phyloP scores from a whole-genome alignment of 495 filamentous ascomycete genomes.

The Penicillium daleae region DNA sequence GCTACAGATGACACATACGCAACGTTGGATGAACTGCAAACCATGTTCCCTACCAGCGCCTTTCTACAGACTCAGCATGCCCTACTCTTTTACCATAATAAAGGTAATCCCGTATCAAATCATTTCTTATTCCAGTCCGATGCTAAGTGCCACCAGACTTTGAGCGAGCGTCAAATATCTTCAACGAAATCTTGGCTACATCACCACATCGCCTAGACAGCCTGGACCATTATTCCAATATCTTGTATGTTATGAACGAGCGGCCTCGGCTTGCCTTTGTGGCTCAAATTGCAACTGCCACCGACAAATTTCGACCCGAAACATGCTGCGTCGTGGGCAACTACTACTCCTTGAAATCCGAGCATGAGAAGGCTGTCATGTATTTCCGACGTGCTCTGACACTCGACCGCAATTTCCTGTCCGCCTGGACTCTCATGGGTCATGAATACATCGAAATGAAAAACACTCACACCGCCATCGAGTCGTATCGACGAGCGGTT shows the following conservation, averaged over 20 bases:
- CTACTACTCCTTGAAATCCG: conserved; percentile 90
- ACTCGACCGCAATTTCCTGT: conserved; percentile 86
- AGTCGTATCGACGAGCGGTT: conserved; percentile 93
- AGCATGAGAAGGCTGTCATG: conserved; percentile 97
- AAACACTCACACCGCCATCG: conserved; percentile 97
- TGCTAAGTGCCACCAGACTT: conserved; percentile 58
- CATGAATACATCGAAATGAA: conserved; percentile 99
- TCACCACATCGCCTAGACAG: conserved; percentile 89
- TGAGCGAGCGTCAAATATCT: conserved; percentile 81
- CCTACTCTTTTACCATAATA: conserved; percentile 88
- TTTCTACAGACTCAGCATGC: conserved; percentile 91
- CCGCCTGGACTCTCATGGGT: conserved; percentile 98
- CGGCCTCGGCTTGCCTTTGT: conserved; percentile 90
- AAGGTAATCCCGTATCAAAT: conserved; percentile 43
- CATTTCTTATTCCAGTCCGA: background rate
- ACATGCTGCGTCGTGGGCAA: conserved; percentile 97
- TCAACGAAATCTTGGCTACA: conserved; percentile 74
- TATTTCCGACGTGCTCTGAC: conserved; percentile 98
- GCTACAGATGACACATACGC: conserved; percentile 69
- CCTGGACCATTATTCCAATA: conserved; percentile 94
- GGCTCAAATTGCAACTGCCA: conserved; percentile 83
- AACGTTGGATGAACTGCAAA: conserved; percentile 73
- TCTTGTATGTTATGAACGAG: conserved; percentile 87
- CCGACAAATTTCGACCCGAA: conserved; percentile 95
- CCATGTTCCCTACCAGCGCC: conserved; percentile 80